phyloP scores from a whole-genome alignment of 1,284 basidiomycete genomes.

The Porodaedalea pini region DNA sequence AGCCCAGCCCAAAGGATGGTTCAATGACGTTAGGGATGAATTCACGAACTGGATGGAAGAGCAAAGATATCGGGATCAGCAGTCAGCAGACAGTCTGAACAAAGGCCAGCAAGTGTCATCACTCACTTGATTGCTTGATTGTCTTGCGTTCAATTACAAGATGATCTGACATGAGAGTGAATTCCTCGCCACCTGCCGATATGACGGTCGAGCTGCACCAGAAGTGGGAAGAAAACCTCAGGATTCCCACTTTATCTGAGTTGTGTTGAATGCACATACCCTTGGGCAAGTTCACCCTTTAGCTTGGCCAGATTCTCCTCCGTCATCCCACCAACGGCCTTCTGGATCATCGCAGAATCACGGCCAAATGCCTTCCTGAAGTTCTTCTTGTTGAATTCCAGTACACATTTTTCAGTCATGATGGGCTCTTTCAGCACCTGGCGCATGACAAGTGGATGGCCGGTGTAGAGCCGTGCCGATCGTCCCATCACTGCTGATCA shows the following conservation, averaged over 20 bases:
- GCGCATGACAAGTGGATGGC: slow-evolving; percentile 75
- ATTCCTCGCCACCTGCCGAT: slow-evolving; percentile 62
- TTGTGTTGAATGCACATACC: slow-evolving; percentile 45
- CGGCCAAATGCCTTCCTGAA: slow-evolving; percentile 90
- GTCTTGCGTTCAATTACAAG: slow-evolving; percentile 82
- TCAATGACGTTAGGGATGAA: slow-evolving; percentile 98
- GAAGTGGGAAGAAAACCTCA: slow-evolving; percentile 21
- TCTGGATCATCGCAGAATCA: slow-evolving; percentile 74
- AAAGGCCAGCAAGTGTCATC: neutral
- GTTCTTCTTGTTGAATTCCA: slow-evolving; percentile 84
- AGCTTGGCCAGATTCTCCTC: slow-evolving; percentile 69
- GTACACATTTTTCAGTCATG: slow-evolving; percentile 68
- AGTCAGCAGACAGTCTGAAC: slow-evolving; percentile 12
- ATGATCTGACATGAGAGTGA: slow-evolving; percentile 72
- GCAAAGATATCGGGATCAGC: slow-evolving; percentile 13
- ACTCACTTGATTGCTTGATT: slow-evolving; percentile 84
- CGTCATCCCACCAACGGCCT: slow-evolving; percentile 64
- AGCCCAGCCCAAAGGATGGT: slow-evolving; percentile 98
- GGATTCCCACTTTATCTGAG: slow-evolving; percentile 24
- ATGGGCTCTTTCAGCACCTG: slow-evolving; percentile 83
- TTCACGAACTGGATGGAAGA: slow-evolving; percentile 69
- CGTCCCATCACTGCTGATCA: too few relatives aligned
- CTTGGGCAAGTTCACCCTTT: slow-evolving; percentile 72
- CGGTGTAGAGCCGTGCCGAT: too few relatives aligned
- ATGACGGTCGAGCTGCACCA: slow-evolving; percentile 44